Evolutionary conservation across 1,139 yeast species (phyloP).

Genomic region (Candida sanyaensis): DNA sequence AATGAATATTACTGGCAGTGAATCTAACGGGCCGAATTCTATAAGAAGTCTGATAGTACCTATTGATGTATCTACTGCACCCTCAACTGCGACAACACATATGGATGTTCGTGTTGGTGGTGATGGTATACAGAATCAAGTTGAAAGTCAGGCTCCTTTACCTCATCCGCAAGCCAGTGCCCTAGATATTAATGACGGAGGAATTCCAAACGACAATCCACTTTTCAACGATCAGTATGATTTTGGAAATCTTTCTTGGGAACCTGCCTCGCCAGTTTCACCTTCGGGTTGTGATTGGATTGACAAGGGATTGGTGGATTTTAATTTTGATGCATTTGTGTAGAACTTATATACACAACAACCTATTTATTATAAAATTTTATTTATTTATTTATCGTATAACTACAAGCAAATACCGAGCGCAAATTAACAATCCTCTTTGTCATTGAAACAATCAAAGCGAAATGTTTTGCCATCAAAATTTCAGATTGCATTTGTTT

Average conservation of each 20-base stretch:
- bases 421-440: no score
- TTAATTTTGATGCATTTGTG: slow-evolving; percentile 10
- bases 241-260: slow-evolving; percentile 6
- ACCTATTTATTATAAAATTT: background rate
- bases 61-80: background rate
- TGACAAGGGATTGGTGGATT: slow-evolving; percentile 35
- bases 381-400: background rate
- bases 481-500: no score
- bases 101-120: background rate
- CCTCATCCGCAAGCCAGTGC: background rate
- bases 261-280: slow-evolving; percentile 34
- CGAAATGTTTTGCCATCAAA: no score
- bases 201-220: background rate
- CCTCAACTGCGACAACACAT: slow-evolving; percentile 2
- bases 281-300: slow-evolving; percentile 59
- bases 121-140: background rate
- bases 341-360: background rate
- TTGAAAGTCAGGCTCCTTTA: background rate
- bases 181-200: slow-evolving; percentile 1
- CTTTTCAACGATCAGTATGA: slow-evolving; percentile 2
- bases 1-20: slow-evolving; percentile 6
- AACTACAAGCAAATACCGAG: background rate
- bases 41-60: slow-evolving; percentile 7
- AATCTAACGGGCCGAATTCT: slow-evolving; percentile 1
- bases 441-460: no score